Base-by-base conservation (phyloP, 2,329 filamentous ascomycete genomes). In the Verticillium zaregamsianum region DNA sequence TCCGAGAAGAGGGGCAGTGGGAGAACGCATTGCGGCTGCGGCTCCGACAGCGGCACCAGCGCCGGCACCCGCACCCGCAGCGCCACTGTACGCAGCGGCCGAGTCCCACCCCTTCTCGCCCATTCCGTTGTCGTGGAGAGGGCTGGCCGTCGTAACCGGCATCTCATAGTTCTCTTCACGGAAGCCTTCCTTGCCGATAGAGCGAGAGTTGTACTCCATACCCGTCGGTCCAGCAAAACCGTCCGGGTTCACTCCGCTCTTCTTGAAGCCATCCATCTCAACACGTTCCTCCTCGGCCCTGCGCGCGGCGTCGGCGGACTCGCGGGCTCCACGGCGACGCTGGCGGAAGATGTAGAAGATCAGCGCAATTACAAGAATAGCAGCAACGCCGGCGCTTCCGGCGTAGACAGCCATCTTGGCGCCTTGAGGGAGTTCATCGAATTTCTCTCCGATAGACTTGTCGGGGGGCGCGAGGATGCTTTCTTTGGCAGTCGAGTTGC, bases 271-370 rank as follows among this genome's bases (percentile, higher is more conserved):
- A 65, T 84, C 80, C 45, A 85, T 71, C 69, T 86, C 84, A 3
- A 79, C 64, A 45, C 79, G 80, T 66, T 86, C 83, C 9, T 77
- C 71, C 57, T 81, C 75, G 33, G 77, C 74, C 59, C 75, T 74
- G 61, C 79, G 73, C 37, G 76, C 76, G 17, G 80, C 81, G 9
- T 76, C 61, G 40, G 76, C 75, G 40, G 84, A 83, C 69, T 88
- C 86, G 25, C 68, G 69, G 23, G 77, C 76, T 14, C 86, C 86
- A 0, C 74, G 74, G 52, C 80, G 78, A 40, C 85, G 80, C 71
- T 87, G 83, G 52, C 78, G 78, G 68, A 85, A 74, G 73, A 82
- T 86, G 76, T 82, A 85, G 69, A 83, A 81, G 23, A 80, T 69
- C 7, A 80, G 74, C 0, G 74, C 73, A 32, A 70, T 73, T 17